Evolutionary conservation across 2,329 filamentous ascomycete genomes (phyloP).

Genomic region (Chaetomiaceae sp.): DNA sequence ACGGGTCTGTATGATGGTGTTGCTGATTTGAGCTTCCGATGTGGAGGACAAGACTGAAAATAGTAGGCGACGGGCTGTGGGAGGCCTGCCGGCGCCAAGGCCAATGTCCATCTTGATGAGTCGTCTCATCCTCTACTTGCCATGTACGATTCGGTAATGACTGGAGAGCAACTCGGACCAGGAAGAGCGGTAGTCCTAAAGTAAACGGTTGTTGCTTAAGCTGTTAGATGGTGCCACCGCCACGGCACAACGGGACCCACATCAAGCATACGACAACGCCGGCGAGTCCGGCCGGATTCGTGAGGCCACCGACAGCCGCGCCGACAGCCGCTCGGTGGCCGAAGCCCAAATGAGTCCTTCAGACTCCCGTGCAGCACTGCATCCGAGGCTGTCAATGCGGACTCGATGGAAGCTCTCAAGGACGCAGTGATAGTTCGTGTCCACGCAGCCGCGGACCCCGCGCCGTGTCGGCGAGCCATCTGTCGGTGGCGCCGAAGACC

Average conservation of each 20-base stretch:
- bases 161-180: too few species aligned
- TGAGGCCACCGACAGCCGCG: slow-evolving; percentile 5
- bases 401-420: too few species aligned
- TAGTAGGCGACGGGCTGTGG: slow-evolving; percentile 2
- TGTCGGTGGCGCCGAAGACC: too few species aligned
- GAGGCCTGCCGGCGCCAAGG: slow-evolving; percentile 2
- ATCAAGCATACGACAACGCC: background rate
- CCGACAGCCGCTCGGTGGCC: slow-evolving; percentile 7
- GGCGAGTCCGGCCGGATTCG: background rate
- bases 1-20: background rate
- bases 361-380: too few species aligned
- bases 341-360: background rate
- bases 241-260: slow-evolving; percentile 1
- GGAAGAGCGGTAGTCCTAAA: too few species aligned
- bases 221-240: background rate
- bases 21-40: background rate
- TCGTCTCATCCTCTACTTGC: slow-evolving; percentile 2
- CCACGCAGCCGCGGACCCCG: too few species aligned
- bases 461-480: too few species aligned
- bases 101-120: background rate
- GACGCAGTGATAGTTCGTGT: too few species aligned
- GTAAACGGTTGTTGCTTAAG: too few species aligned
- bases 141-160: background rate
- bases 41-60: too few species aligned
- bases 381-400: too few species aligned